Percentiles rank a stretch among this genome's conserved stretches.
These are phyloP conservation scores for Yamadazyma siamensis DNA, from an alignment of 1,139 yeast genomes.

Conservation along the genomic window DNA sequence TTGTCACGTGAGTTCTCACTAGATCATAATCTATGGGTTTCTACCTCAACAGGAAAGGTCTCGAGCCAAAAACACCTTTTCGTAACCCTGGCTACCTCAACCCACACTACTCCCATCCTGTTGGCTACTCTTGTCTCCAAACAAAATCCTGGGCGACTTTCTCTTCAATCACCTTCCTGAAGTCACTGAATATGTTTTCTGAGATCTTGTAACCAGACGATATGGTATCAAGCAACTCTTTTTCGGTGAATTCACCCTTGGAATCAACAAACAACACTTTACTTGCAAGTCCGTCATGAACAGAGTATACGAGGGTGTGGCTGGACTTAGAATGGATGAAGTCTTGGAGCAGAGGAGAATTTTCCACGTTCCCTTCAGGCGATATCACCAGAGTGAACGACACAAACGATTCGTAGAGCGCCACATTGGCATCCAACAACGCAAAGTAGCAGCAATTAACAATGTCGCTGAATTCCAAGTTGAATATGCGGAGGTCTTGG, in stretches of 20 bases:
- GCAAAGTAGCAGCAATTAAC: slow-evolving; percentile 74
- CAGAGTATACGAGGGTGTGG: slow-evolving; percentile 65
- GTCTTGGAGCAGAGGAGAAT: slow-evolving; percentile 42
- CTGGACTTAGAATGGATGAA: slow-evolving; percentile 49
- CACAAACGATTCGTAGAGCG: slow-evolving; percentile 59
- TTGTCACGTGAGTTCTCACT: too few species aligned
- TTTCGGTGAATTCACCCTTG: slow-evolving; percentile 62
- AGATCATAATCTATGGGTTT: too few species aligned
- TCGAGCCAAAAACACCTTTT: too few species aligned
- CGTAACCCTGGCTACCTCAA: too few species aligned
- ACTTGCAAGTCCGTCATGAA: slow-evolving; percentile 48
- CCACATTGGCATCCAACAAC: slow-evolving; percentile 74
- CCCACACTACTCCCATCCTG: too few species aligned
- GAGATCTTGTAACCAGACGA: slow-evolving; percentile 47
- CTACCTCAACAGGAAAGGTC: too few species aligned
- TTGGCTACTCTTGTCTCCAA: slow-evolving; percentile 41
- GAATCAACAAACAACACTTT: slow-evolving; percentile 68
- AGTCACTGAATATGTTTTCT: slow-evolving; percentile 36
- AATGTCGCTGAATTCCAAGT: slow-evolving; percentile 64
- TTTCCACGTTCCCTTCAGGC: slow-evolving; percentile 24
- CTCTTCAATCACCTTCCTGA: slow-evolving; percentile 45
- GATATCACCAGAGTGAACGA: slow-evolving; percentile 34
- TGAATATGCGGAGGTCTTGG: slow-evolving; percentile 26
- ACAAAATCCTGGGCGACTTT: slow-evolving; percentile 53
- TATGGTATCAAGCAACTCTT: slow-evolving; percentile 47